Evolutionary conservation across 2,329 filamentous ascomycete genomes (phyloP), one percentile per base, ranked within the genome.

Genomic region (Fusarium temperatum): DNA sequence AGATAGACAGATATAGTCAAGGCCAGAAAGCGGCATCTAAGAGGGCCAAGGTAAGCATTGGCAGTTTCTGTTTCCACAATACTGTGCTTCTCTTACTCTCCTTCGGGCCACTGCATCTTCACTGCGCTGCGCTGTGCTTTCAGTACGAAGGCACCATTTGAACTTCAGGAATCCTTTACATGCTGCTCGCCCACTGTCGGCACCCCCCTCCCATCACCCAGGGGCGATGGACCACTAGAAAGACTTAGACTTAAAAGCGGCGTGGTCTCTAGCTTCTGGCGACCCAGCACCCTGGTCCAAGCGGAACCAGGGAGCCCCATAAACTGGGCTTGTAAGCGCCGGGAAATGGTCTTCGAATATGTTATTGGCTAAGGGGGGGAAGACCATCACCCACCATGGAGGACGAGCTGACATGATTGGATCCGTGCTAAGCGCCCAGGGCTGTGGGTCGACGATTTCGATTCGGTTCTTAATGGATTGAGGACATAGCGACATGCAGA

Each of bases 261-360:
- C 76, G 61, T 64, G 55, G 32, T 61, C 55, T 68, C 59, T 63
- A 64, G 51, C 69, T 50, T 71, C 50, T 62, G 68, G 58, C 67
- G 71, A 76, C 75, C 77, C 75, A 75, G 75, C 63, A 78, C 76
- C 79, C 79, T 67, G 75, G 79, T 75, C 75, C 56, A 65, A 56
- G 64, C 63, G 60, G 63, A 55, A 68, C 56, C 36, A 47, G 59
- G 36, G 18, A 38, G 60, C 41, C 51, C 70, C 70, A 67, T 65
- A 56, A 65, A 67, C 63, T 65, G 57, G 67, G 36, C 59, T 67
- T 72, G 63, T 82, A 83, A 83, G 81, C 81, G 81, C 81, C 81
- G 76, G 75, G 75, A 68, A 72, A 67, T 58, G 44, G 72, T 57
- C 61, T 48, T 58, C 47, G 63, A 26, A 38, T 53, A 26, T 75